Conservation (phyloP, 208 protist species). For the Leishmania mexicana region DNA sequence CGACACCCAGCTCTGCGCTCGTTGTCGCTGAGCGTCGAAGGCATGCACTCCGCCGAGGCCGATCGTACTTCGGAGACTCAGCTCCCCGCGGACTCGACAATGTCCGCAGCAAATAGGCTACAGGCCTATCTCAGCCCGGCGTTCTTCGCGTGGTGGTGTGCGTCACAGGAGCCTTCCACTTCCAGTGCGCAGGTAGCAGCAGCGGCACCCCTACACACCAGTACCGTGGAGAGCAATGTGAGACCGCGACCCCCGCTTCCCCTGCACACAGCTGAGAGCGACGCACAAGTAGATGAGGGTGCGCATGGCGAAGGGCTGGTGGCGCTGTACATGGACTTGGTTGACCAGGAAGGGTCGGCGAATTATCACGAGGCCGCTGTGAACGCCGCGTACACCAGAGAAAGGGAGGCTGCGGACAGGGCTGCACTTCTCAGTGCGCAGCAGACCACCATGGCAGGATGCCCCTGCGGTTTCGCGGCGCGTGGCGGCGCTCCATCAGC, state of each 20-base stretch:
- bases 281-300: neutral
- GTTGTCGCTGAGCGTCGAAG: neutral
- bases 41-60: neutral
- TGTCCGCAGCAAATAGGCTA: neutral
- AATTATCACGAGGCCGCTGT: neutral
- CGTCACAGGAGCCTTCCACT: neutral
- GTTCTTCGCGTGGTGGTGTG: conserved; percentile 18
- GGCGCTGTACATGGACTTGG: neutral
- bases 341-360: neutral
- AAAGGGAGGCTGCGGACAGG: conserved; percentile 3
- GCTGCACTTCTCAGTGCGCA: conserved; percentile 11
- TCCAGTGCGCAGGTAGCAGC: neutral
- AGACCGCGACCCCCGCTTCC: neutral
- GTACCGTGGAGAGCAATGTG: neutral
- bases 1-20: conserved; percentile 31
- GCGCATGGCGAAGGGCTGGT: neutral
- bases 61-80: too few species aligned
- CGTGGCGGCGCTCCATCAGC: neutral
- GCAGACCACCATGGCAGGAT: conserved; percentile 9
- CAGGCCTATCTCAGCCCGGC: conserved; percentile 6
- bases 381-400: conserved; percentile 18
- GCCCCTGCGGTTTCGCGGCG: neutral
- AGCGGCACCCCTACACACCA: neutral
- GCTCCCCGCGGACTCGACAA: neutral
- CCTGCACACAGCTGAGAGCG: neutral